Conservation (phyloP, 1,284 basidiomycete species). For the Sporisorium sorghi region DNA sequence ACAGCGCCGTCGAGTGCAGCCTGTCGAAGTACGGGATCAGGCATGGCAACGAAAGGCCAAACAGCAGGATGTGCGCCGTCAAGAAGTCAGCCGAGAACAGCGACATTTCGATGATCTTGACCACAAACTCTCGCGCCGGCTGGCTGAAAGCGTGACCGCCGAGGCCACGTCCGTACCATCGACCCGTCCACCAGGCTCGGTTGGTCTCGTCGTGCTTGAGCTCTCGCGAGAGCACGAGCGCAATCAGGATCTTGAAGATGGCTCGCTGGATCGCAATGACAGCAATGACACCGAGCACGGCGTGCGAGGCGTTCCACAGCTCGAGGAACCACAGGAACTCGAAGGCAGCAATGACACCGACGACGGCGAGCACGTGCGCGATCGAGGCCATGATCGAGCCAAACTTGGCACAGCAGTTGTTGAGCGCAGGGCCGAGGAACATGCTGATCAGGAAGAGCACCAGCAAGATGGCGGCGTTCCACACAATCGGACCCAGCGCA, state of each 20-base stretch:
- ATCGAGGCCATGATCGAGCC: conserved; percentile 68
- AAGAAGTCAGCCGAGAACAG: conserved; percentile 67
- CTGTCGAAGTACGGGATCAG: conserved; percentile 58
- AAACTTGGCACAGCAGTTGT: conserved; percentile 73
- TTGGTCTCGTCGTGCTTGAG: conserved; percentile 70
- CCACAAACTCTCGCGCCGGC: conserved; percentile 68
- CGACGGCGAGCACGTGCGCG: conserved; percentile 66
- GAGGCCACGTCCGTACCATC: conserved; percentile 68
- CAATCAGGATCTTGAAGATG: conserved; percentile 69
- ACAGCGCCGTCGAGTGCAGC: conserved; percentile 63
- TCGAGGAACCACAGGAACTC: conserved; percentile 87
- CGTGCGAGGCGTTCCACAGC: conserved; percentile 89
- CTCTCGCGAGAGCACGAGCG: conserved; percentile 67
- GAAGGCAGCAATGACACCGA: conserved; percentile 64
- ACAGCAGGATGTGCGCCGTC: conserved; percentile 64
- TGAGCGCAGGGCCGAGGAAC: conserved; percentile 91
- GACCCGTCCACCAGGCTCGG: conserved; percentile 69
- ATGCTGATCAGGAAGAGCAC: conserved; percentile 88
- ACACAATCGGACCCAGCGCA: conserved; percentile 92
- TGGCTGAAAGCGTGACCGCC: conserved; percentile 69
- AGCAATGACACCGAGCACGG: conserved; percentile 73
- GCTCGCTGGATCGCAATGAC: conserved; percentile 69
- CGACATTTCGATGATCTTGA: conserved; percentile 69
- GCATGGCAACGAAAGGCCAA: conserved; percentile 73
- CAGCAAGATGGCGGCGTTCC: conserved; percentile 89